Evolutionary conservation across 306 rosid genomes (phyloP), one percentile per base, ranked within the genome.

Genomic region (Lotus japonicus): DNA sequence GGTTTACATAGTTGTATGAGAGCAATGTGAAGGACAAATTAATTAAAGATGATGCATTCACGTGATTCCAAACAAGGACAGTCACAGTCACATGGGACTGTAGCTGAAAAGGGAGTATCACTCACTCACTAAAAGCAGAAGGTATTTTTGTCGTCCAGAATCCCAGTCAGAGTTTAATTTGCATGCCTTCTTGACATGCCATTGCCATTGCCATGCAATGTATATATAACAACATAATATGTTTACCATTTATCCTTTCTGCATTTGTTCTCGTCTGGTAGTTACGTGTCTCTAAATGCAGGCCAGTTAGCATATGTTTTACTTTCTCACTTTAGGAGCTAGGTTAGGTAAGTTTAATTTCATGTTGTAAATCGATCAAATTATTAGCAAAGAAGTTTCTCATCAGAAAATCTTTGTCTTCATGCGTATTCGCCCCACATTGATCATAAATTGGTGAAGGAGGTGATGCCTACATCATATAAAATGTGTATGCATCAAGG

Each of bases 51-150:
- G 11, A 72, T 52, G 31, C 26, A 62, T 51, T 73, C 71, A 70
- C 72, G 76, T 70, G 81, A 77, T 54, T 28, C 31, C 33, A n/a
- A 31, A 28, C 10, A 5, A 7, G 68, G 80, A 75, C 64, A 51
- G 14, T 50, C 58, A 42, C 53, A 48, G 64, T 33, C 67, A 77
- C 72, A 77, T 50, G 75, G 45, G 68, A 74, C 58, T 58, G 69
- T 69, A 48, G 46, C 15, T 41, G 14, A 73, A 53, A 52, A 41
- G 23, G 7, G 18, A 7, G 64, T 9, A 13, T 43, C 55, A 53
- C 56, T 54, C 26, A 41, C 13, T 21, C 35, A 21, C 33, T 21
- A 21, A 26, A 26, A 50, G 39, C 1, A 8, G 42, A 14, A 13
- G 7, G 36, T 36, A 41, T 26, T 62, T 72, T 63, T 63, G 71